Conservation (phyloP, 106 monocot genomes). For the Dioscorea zingiberensis region DNA sequence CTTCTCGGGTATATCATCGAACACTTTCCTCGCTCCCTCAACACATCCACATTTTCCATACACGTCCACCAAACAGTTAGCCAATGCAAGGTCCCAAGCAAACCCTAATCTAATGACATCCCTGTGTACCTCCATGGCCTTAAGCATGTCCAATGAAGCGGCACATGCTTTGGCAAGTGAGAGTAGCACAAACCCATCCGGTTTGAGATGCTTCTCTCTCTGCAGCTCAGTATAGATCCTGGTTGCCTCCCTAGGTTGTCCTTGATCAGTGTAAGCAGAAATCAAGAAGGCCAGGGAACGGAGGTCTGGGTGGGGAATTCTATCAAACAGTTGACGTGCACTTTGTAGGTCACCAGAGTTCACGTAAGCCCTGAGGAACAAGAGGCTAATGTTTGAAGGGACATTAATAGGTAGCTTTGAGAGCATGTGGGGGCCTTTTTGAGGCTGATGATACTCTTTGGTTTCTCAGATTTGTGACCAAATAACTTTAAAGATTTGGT, state of each 20-base stretch:
- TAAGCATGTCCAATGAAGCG: slow-evolving; percentile 14
- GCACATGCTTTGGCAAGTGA: slow-evolving; percentile 49
- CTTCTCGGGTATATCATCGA: slow-evolving; percentile 26
- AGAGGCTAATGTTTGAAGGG: slow-evolving; percentile 3
- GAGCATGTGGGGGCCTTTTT: too few relatives aligned
- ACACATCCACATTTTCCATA: slow-evolving; percentile 53
- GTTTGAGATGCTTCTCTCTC: slow-evolving; percentile 18
- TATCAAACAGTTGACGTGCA: slow-evolving; percentile 53
- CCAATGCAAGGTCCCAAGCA: slow-evolving; percentile 22
- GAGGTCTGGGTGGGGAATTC: slow-evolving; percentile 48
- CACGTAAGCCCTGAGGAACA: slow-evolving; percentile 20
- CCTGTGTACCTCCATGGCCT: slow-evolving; percentile 43
- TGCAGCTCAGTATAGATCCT: slow-evolving; percentile 20
- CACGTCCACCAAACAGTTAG: slow-evolving; percentile 58
- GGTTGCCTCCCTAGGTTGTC: slow-evolving; percentile 36
- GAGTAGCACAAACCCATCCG: slow-evolving; percentile 39
- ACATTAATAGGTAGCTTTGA: neutral
- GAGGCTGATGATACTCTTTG: too few relatives aligned
- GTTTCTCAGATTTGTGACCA: too few relatives aligned
- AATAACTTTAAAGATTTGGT: too few relatives aligned
- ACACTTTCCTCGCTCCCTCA: slow-evolving; percentile 32
- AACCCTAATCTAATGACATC: slow-evolving; percentile 41
- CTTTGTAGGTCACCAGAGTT: slow-evolving; percentile 23
- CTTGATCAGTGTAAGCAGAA: slow-evolving; percentile 38
- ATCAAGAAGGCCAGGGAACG: slow-evolving; percentile 40